These are phyloP conservation scores for Hygrocybe punicea DNA, from an alignment of 768 basidiomycete genomes.

Conservation along the genomic window DNA sequence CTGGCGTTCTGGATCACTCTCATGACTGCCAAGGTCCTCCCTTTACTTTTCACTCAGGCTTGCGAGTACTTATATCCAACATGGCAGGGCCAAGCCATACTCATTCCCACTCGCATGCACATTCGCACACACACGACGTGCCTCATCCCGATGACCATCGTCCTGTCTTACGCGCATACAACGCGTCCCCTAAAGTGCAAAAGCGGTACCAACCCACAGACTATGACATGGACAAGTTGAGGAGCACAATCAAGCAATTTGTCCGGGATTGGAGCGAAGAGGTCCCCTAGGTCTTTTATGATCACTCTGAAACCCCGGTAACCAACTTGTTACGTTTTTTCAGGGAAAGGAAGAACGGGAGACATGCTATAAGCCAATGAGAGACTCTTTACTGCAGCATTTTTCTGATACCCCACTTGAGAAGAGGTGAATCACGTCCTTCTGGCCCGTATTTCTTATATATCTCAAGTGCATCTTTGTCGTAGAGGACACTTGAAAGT, in stretches of 20 bases:
- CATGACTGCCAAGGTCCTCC: not conserved
- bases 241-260: slow-evolving; percentile 89
- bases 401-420: slow-evolving; percentile 54
- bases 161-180: not conserved
- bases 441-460: slow-evolving; percentile 1
- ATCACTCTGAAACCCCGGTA: not conserved
- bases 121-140: slow-evolving; percentile 29
- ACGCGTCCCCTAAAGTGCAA: not conserved
- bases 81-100: not conserved
- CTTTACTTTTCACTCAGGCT: slow-evolving; percentile 8
- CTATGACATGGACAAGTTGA: slow-evolving; percentile 83
- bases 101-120: slow-evolving; percentile 22
- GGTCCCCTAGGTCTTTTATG: slow-evolving; percentile 37
- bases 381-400: slow-evolving; percentile 63
- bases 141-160: slow-evolving; percentile 24
- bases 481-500: slow-evolving; percentile 60
- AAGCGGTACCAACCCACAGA: slow-evolving; percentile 49
- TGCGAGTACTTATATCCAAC: not conserved
- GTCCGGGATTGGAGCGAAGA: slow-evolving; percentile 91
- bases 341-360: slow-evolving; percentile 79
- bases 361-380: slow-evolving; percentile 76
- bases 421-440: slow-evolving; percentile 48
- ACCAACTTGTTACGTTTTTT: not conserved
- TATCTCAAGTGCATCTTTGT: slow-evolving; percentile 5
- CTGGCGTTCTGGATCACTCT: not conserved